phyloP scores from a whole-genome alignment of 176 grass and related monocot genomes.

The Rhynchospora breviuscula region DNA sequence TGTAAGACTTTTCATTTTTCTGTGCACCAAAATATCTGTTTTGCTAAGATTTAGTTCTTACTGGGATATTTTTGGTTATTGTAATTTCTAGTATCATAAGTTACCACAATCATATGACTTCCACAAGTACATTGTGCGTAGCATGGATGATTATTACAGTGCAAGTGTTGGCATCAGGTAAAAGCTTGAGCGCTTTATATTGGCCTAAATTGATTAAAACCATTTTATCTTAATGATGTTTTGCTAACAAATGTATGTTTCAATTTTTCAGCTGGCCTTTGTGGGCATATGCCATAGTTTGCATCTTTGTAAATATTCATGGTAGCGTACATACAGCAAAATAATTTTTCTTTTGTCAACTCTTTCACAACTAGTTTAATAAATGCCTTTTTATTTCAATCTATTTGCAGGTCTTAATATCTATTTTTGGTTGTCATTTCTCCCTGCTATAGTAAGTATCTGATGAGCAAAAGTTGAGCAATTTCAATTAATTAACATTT shows the following conservation, averaged over 20 bases:
- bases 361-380: neutral
- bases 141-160: slow-evolving; percentile 98
- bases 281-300: slow-evolving; percentile 79
- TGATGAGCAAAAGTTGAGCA: neutral
- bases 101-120: slow-evolving; percentile 83
- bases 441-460: slow-evolving; percentile 72
- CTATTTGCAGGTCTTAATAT: slow-evolving; percentile 83
- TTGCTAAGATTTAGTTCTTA: slow-evolving; percentile 9
- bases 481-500: neutral
- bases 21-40: neutral
- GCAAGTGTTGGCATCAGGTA: slow-evolving; percentile 89
- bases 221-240: neutral
- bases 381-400: neutral
- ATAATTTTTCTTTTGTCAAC: neutral
- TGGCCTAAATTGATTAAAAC: neutral
- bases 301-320: slow-evolving; percentile 87
- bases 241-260: slow-evolving; percentile 22
- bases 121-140: slow-evolving; percentile 97
- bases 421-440: slow-evolving; percentile 95
- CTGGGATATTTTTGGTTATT: slow-evolving; percentile 28
- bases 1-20: slow-evolving; percentile 39
- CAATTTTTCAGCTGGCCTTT: slow-evolving; percentile 76
- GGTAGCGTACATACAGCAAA: slow-evolving; percentile 33
- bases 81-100: slow-evolving; percentile 67
- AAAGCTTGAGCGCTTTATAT: neutral